Evolutionary conservation across 179 eudicot species (phyloP).

Genomic region (Silene coronaria): DNA sequence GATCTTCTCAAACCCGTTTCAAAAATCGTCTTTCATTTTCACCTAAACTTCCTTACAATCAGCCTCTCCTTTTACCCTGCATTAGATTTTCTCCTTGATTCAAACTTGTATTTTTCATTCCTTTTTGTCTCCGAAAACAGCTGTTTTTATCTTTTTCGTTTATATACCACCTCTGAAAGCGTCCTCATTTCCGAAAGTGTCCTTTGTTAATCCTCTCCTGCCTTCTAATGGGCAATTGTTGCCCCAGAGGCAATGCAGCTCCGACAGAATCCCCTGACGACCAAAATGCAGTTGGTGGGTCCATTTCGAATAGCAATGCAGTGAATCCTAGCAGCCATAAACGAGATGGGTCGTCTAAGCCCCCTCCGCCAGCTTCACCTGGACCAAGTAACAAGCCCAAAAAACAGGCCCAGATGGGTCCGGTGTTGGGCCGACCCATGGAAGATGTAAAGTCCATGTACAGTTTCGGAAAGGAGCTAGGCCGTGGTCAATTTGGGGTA

Average conservation of each 20-base stretch:
- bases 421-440: slow-evolving; percentile 62
- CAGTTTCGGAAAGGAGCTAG: slow-evolving; percentile 63
- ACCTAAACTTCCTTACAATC: slow-evolving; percentile 37
- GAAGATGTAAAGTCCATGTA: slow-evolving; percentile 48
- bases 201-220: neutral
- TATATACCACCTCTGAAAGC: neutral
- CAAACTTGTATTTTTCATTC: slow-evolving; percentile 15
- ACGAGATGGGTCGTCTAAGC: slow-evolving; percentile 15
- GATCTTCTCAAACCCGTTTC: slow-evolving; percentile 6
- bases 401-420: slow-evolving; percentile 37
- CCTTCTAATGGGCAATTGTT: slow-evolving; percentile 50
- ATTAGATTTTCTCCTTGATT: slow-evolving; percentile 17
- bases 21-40: slow-evolving; percentile 4
- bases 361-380: slow-evolving; percentile 26
- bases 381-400: slow-evolving; percentile 16
- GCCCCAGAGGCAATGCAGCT: slow-evolving; percentile 37
- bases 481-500: slow-evolving; percentile 65
- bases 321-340: slow-evolving; percentile 11
- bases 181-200: slow-evolving; percentile 6
- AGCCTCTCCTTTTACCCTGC: slow-evolving; percentile 17
- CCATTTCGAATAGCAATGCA: slow-evolving; percentile 11
- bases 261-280: slow-evolving; percentile 25
- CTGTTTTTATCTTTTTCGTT: slow-evolving; percentile 6
- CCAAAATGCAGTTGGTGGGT: slow-evolving; percentile 6
- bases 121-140: slow-evolving; percentile 12